A percentile compares a stretch with the other conserved stretches of the same genome.
Conservation (phyloP, 2,329 filamentous ascomycete species). For the Trichophyton schoenleinii region DNA sequence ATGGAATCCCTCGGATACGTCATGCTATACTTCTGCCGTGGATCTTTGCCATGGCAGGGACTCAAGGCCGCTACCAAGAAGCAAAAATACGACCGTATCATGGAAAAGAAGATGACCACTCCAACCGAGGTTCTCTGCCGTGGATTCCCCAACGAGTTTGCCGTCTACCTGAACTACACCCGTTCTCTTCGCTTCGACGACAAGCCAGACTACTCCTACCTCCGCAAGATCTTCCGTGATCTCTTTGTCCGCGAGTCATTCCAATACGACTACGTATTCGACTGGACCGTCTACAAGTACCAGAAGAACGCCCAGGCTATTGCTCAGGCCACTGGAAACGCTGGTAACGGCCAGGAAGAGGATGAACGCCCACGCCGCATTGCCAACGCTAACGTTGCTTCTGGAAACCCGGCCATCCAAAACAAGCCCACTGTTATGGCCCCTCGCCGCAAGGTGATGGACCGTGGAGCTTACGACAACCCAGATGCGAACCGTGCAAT, state of each 20-base stretch:
- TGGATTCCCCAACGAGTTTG: conserved; percentile 98
- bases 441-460: conserved; percentile 73
- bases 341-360: conserved; percentile 53
- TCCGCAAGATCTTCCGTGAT: conserved; percentile 99
- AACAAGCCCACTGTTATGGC: conserved; percentile 62
- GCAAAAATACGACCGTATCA: conserved; percentile 99
- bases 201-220: conserved; percentile 99
- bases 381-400: conserved; percentile 52
- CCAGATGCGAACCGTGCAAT: conserved; percentile 63
- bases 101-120: conserved; percentile 99
- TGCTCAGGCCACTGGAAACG: conserved; percentile 61
- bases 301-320: conserved; percentile 98
- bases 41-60: conserved; percentile 96
- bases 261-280: conserved; percentile 99
- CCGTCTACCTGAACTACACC: conserved; percentile 99
- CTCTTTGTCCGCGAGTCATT: conserved; percentile 97
- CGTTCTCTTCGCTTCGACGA: conserved; percentile 97
- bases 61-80: conserved; percentile 98
- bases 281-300: conserved; percentile 99
- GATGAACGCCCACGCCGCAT: conserved; percentile 62
- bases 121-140: conserved; percentile 97
- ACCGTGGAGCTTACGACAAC: conserved; percentile 48
- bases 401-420: conserved; percentile 37
- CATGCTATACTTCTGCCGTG: conserved; percentile 99
- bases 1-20: conserved; percentile 99